Conservation (phyloP, 192 early-diverging fungal genomes). For the Mortierella antarctica region DNA sequence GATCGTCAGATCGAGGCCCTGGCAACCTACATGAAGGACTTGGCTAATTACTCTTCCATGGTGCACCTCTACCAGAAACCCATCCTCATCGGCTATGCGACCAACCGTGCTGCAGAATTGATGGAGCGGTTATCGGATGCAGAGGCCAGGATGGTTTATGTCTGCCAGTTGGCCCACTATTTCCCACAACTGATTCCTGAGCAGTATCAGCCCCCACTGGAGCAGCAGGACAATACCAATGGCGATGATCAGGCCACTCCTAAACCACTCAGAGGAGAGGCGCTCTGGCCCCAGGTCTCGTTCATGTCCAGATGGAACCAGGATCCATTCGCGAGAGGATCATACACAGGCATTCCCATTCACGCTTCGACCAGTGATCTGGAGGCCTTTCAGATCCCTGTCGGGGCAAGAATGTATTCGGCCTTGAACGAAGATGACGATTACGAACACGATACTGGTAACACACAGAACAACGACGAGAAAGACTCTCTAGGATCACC, state of each 20-base stretch:
- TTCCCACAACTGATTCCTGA: slow-evolving; percentile 3
- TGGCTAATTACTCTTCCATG: slow-evolving; percentile 42
- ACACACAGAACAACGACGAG: neutral
- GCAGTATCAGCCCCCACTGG: neutral
- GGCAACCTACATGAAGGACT: slow-evolving; percentile 26
- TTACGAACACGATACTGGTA: neutral
- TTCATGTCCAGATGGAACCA: slow-evolving; percentile 55
- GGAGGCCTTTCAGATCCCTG: slow-evolving; percentile 39
- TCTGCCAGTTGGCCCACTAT: slow-evolving; percentile 48
- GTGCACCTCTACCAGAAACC: slow-evolving; percentile 28
- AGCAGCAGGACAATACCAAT: neutral
- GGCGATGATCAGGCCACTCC: no score
- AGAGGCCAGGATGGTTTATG: slow-evolving; percentile 24
- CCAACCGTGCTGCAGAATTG: slow-evolving; percentile 38
- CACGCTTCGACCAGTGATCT: slow-evolving; percentile 41
- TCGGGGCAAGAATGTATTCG: slow-evolving; percentile 18
- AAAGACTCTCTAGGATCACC: neutral
- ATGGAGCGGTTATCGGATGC: slow-evolving; percentile 33
- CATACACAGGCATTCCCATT: slow-evolving; percentile 56
- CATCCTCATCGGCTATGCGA: slow-evolving; percentile 42
- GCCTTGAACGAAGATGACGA: slow-evolving; percentile 5
- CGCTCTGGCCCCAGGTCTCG: slow-evolving; percentile 27
- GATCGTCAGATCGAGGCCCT: slow-evolving; percentile 22
- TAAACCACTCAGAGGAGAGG: neutral
- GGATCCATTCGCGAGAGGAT: slow-evolving; percentile 57